These are phyloP conservation scores for Centella asiatica DNA, from an alignment of 129 eudicot genomes.

Conservation along the genomic window DNA sequence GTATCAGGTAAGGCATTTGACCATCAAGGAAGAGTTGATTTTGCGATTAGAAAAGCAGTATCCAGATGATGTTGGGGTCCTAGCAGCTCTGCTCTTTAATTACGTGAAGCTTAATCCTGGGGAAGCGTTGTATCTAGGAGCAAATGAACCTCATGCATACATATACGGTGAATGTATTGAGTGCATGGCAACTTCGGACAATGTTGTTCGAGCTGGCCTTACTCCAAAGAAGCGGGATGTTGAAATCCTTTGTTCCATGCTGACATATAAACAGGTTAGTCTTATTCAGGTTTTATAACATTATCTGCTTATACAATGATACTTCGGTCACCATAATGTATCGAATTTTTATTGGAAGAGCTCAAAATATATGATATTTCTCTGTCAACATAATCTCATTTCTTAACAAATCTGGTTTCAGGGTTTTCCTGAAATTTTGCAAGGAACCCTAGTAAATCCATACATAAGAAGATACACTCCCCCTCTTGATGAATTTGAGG, in stretches of 20 bases:
- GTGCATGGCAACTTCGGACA: constrained; percentile 98
- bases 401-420: constrained; percentile 3
- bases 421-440: constrained; percentile 69
- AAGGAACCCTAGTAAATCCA: constrained; percentile 40
- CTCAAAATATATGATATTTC: too few relatives aligned
- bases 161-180: constrained; percentile 76
- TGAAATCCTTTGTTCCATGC: constrained; percentile 75
- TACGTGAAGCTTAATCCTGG: constrained; percentile 74
- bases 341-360: too few relatives aligned
- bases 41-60: constrained; percentile 64
- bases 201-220: constrained; percentile 96
- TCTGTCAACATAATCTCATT: too few relatives aligned
- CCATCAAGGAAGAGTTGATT: constrained; percentile 63
- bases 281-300: too few relatives aligned
- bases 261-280: constrained; percentile 79
- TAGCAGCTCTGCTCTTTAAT: constrained; percentile 76
- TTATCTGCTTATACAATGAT: not conserved
- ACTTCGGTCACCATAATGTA: not conserved
- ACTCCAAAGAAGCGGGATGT: constrained; percentile 83
- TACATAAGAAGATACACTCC: constrained; percentile 55
- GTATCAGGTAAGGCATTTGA: constrained; percentile 41
- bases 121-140: constrained; percentile 75
- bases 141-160: constrained; percentile 93
- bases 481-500: constrained; percentile 90
- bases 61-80: constrained; percentile 75